Evolutionary conservation across 2,329 filamentous ascomycete species (phyloP), one percentile per base, ranked within the genome.

Genomic region (Teratosphaeria destructans): DNA sequence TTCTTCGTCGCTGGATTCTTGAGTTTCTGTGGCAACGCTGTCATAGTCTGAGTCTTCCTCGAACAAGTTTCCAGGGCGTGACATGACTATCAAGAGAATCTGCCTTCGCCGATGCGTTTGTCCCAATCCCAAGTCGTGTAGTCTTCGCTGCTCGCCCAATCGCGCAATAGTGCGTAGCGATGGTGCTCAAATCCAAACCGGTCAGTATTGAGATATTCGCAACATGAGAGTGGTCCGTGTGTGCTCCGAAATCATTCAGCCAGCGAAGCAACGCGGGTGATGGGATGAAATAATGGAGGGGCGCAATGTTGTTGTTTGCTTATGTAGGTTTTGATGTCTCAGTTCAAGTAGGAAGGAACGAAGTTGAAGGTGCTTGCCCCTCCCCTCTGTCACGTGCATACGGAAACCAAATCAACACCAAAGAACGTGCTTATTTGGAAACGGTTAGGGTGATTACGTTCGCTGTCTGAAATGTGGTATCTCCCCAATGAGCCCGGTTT

Each of bases 11-110:
- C 61, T 61, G 7, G 63, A 58, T 19, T 54, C 61, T 1, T 70
- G 71, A 7, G 68, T 66, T 32, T 68, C 62, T 12, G 67, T 65
- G n/a, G 59, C 59, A 57, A 71, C 65, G 10, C 66, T 68, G 55
- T 70, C 69, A 3, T 58, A 52, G 47, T 68, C 68, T 8, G 67
- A 68, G 10, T 64, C 63, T 49, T 65, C 64, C 3, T 34, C 23
- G 39, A 64, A 61, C 8, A 59, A 19, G 8, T 49, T 23, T 11
- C 19, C 19, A n/a, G 23, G 23, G 19, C 19, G 43, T 19, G 43
- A n/a, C 43, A 49, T 49, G 6, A 5, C 11, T 10, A 10, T 10
- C 26, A n/a, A 49, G 1, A 39, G 11, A 19, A 11, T 19, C 23
- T 10, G 43, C 19, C 43, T 23, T 23, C 16, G 43, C 43, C 10